Percentiles rank a stretch among this genome's conserved stretches.
phyloP scores from a whole-genome alignment of 352 stramenopile genomes.

The Globisporangium alternatum region DNA sequence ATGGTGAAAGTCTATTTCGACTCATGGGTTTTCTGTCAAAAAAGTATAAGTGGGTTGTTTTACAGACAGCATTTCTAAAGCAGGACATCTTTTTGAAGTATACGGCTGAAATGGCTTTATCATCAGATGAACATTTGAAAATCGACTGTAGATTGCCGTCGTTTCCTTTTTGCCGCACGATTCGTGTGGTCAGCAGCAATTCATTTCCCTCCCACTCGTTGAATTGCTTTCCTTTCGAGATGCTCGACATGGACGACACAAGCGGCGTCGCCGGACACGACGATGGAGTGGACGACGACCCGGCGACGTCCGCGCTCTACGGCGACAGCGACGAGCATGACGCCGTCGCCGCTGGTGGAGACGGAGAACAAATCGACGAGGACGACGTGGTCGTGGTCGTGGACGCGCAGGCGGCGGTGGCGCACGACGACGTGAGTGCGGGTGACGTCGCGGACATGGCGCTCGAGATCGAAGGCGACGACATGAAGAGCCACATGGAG shows the following conservation, averaged over 20 bases:
- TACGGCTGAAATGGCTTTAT: too few species aligned
- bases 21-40: too few species aligned
- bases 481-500: slow-evolving; percentile 20
- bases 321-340: slow-evolving; percentile 6
- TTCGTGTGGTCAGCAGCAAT: background rate
- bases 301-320: slow-evolving; percentile 8
- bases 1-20: too few species aligned
- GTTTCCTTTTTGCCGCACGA: too few species aligned
- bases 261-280: background rate
- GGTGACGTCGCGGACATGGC: slow-evolving; percentile 13
- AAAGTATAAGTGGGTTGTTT: too few species aligned
- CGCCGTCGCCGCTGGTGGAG: background rate
- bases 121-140: too few species aligned
- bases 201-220: background rate
- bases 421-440: background rate
- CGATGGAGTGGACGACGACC: slow-evolving; percentile 6
- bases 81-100: too few species aligned
- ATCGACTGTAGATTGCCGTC: too few species aligned
- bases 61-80: too few species aligned
- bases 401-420: background rate
- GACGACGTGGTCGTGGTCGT: slow-evolving; percentile 2
- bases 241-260: slow-evolving; percentile 12
- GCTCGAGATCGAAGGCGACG: slow-evolving; percentile 16
- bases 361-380: background rate
- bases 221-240: background rate